These are phyloP conservation scores for Candida gorgasii DNA, from an alignment of 805 yeast genomes.

Conservation along the genomic window DNA sequence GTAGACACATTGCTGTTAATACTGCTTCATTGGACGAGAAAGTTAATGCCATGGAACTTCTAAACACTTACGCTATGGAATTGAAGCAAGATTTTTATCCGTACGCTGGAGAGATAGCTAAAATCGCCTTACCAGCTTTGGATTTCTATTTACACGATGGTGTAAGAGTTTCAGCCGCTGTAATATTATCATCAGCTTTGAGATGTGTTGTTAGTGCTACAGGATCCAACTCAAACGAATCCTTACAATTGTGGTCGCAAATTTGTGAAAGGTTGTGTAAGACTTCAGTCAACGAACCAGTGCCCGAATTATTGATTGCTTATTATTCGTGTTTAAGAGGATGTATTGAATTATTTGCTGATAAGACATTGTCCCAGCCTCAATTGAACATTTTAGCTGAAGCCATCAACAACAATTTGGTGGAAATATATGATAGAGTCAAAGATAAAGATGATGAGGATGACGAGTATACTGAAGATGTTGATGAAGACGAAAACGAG, in stretches of 20 bases:
- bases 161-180: conserved; percentile 88
- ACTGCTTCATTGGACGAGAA: conserved; percentile 94
- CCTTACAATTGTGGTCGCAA: conserved; percentile 69
- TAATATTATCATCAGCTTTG: conserved; percentile 75
- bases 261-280: conserved; percentile 67
- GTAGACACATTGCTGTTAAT: conserved; percentile 92
- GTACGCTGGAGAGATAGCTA: conserved; percentile 78
- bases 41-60: conserved; percentile 85
- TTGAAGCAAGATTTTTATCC: conserved; percentile 81
- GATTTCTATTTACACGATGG: conserved; percentile 93
- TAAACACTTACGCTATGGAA: conserved; percentile 81
- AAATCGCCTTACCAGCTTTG: conserved; percentile 82
- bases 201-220: conserved; percentile 59
- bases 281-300: conserved; percentile 75
- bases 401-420: conserved; percentile 59
- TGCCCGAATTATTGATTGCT: conserved; percentile 76
- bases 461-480: conserved; percentile 86
- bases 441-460: conserved; percentile 66
- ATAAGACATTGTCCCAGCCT: conserved; percentile 52
- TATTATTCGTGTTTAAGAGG: conserved; percentile 73
- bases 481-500: conserved; percentile 78
- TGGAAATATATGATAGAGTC: conserved; percentile 70
- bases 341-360: conserved; percentile 68
- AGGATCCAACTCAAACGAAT: conserved; percentile 58
- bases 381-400: conserved; percentile 59